Conservation (phyloP, 2,329 filamentous ascomycete species). For the Thielaviopsis populi region DNA sequence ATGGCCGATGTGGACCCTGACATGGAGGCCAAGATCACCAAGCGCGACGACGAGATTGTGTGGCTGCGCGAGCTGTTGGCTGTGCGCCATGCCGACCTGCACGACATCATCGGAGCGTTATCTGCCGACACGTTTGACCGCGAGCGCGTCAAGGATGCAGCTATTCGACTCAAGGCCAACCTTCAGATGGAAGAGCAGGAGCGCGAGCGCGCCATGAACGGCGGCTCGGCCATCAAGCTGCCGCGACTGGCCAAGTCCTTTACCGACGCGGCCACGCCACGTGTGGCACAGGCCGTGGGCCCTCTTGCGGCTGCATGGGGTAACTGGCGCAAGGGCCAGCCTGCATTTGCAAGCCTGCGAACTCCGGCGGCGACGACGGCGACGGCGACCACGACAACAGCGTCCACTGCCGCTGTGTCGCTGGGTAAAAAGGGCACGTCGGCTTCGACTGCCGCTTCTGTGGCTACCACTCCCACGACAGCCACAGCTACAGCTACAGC, state of each 20-base stretch:
- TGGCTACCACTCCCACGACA: constrained; percentile 22
- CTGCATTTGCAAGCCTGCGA: constrained; percentile 34
- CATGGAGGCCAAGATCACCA: constrained; percentile 66
- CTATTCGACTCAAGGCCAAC: constrained; percentile 84
- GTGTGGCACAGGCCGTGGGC: constrained; percentile 68
- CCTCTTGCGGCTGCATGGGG: constrained; percentile 82
- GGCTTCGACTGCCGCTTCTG: neutral
- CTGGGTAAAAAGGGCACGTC: neutral
- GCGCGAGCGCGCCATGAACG: constrained; percentile 67
- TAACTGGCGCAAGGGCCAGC: constrained; percentile 67
- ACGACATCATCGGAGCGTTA: constrained; percentile 75
- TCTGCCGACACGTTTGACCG: constrained; percentile 62
- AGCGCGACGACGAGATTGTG: constrained; percentile 82
- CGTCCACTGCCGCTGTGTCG: neutral
- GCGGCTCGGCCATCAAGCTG: constrained; percentile 49
- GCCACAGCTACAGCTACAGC: too few species aligned
- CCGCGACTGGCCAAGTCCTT: constrained; percentile 59
- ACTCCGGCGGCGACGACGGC: constrained; percentile 22
- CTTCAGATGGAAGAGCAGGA: constrained; percentile 97
- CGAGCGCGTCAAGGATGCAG: constrained; percentile 70
- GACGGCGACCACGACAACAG: neutral
- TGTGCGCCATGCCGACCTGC: constrained; percentile 78
- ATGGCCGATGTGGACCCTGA: constrained; percentile 58
- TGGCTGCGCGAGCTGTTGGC: constrained; percentile 90
- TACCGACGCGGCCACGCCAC: constrained; percentile 44